Percentiles rank a stretch among this genome's conserved stretches.
phyloP scores from a whole-genome alignment of 768 basidiomycete species.

The Gautieria morchelliformis region DNA sequence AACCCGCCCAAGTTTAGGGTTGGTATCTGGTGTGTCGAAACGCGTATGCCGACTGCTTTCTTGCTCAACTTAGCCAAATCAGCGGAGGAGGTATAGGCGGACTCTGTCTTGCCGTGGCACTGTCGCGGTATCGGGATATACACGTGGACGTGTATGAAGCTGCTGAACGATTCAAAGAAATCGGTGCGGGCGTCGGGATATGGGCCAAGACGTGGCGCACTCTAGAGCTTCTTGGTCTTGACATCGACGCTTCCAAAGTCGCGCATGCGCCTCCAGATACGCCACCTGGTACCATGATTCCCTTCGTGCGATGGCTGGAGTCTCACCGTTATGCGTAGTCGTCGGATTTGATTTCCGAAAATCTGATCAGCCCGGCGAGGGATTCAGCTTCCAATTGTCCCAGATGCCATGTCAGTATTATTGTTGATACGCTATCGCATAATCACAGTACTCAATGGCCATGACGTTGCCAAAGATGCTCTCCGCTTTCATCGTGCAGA shows the following conservation, averaged over 20 bases:
- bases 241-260: conserved; percentile 14
- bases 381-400: conserved; percentile 12
- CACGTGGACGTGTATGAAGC: conserved; percentile 50
- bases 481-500: conserved; percentile 29
- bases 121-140: conserved; percentile 40
- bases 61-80: neutral
- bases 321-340: conserved; percentile 25
- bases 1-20: conserved; percentile 1
- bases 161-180: conserved; percentile 37
- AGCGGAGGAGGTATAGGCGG: conserved; percentile 28
- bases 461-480: conserved; percentile 10
- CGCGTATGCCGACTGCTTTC: neutral
- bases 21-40: conserved; percentile 3
- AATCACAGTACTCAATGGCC: neutral
- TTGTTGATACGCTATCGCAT: neutral
- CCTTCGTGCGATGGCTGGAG: neutral
- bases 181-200: conserved; percentile 54
- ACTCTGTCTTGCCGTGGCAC: conserved; percentile 30
- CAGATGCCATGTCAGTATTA: conserved; percentile 17
- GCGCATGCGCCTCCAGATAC: conserved; percentile 16
- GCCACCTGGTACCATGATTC: neutral
- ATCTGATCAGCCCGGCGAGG: conserved; percentile 7
- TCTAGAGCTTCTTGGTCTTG: conserved; percentile 33
- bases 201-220: conserved; percentile 39
- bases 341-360: conserved; percentile 15